phyloP scores from a whole-genome alignment of 345 rosid species.

The Balakata baccata region DNA sequence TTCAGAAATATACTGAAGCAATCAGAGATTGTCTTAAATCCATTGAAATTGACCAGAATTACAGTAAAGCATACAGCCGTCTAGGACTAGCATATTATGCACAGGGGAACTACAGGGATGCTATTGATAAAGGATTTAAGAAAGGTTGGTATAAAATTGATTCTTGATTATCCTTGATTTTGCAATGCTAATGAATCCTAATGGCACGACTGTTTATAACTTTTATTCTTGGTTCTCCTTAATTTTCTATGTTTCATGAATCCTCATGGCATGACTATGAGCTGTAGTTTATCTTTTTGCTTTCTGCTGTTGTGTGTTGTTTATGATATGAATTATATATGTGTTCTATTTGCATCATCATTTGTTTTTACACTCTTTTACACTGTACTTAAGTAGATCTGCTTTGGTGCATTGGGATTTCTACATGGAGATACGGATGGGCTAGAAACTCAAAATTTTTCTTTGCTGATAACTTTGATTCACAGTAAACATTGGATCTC shows the following conservation, averaged over 20 bases:
- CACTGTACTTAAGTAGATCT: background rate
- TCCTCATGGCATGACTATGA: background rate
- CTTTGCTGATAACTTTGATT: background rate
- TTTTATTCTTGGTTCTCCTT: slow-evolving; percentile 12
- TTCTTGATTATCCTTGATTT: slow-evolving; percentile 5
- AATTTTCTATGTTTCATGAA: background rate
- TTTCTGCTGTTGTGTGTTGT: background rate
- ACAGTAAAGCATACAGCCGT: slow-evolving; percentile 88
- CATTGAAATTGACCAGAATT: slow-evolving; percentile 66
- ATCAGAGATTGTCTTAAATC: slow-evolving; percentile 74
- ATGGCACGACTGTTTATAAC: background rate
- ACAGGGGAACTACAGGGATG: slow-evolving; percentile 64
- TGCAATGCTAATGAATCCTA: background rate
- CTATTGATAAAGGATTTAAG: slow-evolving; percentile 77
- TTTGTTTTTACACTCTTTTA: background rate
- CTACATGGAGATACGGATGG: background rate
- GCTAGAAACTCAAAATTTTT: background rate
- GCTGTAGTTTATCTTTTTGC: background rate
- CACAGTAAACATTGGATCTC: background rate
- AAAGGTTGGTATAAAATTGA: slow-evolving; percentile 52
- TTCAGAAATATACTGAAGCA: slow-evolving; percentile 59
- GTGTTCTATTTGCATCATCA: background rate
- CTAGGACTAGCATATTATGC: slow-evolving; percentile 83
- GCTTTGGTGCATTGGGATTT: background rate
- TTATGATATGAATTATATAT: background rate